Base-by-base conservation (phyloP, 1,284 basidiomycete species). In the Naganishia albida region DNA sequence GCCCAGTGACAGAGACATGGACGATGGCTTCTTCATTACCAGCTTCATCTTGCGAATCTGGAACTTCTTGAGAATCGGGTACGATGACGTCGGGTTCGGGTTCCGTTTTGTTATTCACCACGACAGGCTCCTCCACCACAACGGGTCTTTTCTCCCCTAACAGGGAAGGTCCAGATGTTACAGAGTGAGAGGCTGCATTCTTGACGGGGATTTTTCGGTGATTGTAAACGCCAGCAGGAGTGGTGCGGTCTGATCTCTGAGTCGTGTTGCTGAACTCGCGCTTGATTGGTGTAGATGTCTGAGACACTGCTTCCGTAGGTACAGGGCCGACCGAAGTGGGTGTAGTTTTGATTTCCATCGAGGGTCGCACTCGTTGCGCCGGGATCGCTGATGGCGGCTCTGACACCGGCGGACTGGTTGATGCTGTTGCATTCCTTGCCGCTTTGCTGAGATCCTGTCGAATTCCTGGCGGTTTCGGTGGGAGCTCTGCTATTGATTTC, bases 11-110 rank as follows among this genome's bases (percentile, higher is more conserved):
- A 8, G 16, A 23, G 28, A 25, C 23, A 12, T 56, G 43, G 18
- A n/a, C n/a, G 25, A 16, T 20, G 15, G 46, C 13, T 28, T 39
- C 38, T 2, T 60, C 57, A 8, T 25, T 49, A 13, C 30, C 63
- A 18, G 15, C 53, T 50, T 65, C 63, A 25, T 57, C 54, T 25
- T 65, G 63, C 48, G 60, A 63, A 16, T 60, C 57, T 18, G 57
- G 57, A 7, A 60, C 57, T 26, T 60, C 57, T 49, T 60, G 57
- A 7, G 57, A 60, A 40, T 60, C 57, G 46, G 57, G 46, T n/a
- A 60, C 57, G 16, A 53, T 39, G 51, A 50, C 23, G 12, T 60
- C 57, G 12, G 46, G 7, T n/a, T 50, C 46, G 30, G 15, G 20
- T 26, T n/a, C 18, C 18, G 30, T 30, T 23, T 30, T 50, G 6